Conservation (phyloP, 176 grass and related monocot species). For the Carex parvula region DNA sequence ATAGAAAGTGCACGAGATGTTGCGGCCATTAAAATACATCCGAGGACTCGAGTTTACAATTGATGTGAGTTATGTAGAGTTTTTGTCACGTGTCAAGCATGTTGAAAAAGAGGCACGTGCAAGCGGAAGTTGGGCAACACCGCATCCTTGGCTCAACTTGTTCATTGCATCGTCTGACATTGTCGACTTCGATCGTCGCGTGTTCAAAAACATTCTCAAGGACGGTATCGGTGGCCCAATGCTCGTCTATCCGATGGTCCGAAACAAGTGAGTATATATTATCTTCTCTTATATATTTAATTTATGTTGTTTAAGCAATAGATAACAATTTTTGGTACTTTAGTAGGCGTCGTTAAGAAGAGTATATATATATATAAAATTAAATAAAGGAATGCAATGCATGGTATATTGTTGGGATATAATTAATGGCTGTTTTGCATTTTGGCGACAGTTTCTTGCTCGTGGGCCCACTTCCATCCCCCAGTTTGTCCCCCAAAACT, state of each 20-base stretch:
- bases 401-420: neutral
- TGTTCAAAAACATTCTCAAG: conserved; percentile 58
- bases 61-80: conserved; percentile 72
- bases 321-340: neutral
- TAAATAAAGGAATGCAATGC: neutral
- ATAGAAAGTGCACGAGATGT: conserved; percentile 39
- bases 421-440: conserved; percentile 5
- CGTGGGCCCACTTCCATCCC: neutral
- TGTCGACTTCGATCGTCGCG: conserved; percentile 47
- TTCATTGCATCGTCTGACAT: conserved; percentile 66
- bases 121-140: conserved; percentile 69
- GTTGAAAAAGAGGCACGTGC: conserved; percentile 77
- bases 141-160: conserved; percentile 98
- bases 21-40: conserved; percentile 53
- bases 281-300: neutral
- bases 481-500: neutral
- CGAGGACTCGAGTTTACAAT: conserved; percentile 66
- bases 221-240: conserved; percentile 83
- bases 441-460: neutral
- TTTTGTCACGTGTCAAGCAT: conserved; percentile 70
- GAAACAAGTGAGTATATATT: conserved; percentile 58
- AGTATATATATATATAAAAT: neutral
- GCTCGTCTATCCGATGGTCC: conserved; percentile 86
- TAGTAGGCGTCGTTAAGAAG: neutral
- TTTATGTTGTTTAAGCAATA: neutral